Evolutionary conservation across 192 early-diverging fungal species (phyloP).

Genomic region (Rhizoclosmatium sp.): DNA sequence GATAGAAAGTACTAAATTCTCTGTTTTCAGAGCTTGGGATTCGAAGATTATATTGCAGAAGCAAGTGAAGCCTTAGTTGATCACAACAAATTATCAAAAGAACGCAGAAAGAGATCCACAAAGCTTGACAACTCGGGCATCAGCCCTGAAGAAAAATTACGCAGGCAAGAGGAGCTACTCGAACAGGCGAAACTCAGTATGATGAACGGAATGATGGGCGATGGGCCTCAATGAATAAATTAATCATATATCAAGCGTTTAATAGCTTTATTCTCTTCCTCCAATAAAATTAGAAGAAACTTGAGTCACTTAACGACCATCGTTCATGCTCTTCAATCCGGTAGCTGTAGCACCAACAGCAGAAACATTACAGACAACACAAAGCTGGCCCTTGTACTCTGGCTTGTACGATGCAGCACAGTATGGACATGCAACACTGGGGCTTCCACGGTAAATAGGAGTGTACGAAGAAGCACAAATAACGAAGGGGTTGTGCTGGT

Average conservation of each 20-base stretch:
- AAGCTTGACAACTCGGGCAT: constrained; percentile 82
- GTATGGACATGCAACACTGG: constrained; percentile 82
- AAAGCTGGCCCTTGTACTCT: constrained; percentile 79
- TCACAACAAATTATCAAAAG: constrained; percentile 81
- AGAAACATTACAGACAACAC: constrained; percentile 87
- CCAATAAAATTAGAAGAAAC: neutral
- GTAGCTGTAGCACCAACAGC: constrained; percentile 80
- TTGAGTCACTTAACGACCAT: constrained; percentile 8
- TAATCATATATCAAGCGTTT: neutral
- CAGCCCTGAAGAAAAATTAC: constrained; percentile 83
- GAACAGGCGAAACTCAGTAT: constrained; percentile 75
- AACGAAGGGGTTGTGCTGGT: constrained; percentile 95
- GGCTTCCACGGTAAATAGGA: constrained; percentile 90
- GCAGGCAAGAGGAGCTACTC: constrained; percentile 88
- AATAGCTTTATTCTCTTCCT: neutral
- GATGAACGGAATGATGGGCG: constrained; percentile 33
- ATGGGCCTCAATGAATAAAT: constrained; percentile 4
- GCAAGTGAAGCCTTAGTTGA: constrained; percentile 80
- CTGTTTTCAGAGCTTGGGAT: constrained; percentile 74
- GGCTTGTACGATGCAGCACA: constrained; percentile 89
- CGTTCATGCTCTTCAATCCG: constrained; percentile 69
- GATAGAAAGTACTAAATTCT: neutral
- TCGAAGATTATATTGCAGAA: constrained; percentile 89
- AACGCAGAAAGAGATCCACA: constrained; percentile 81
- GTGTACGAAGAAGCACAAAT: constrained; percentile 84